Conservation (phyloP, 208 protist species). For the Phytomonas sp. region DNA sequence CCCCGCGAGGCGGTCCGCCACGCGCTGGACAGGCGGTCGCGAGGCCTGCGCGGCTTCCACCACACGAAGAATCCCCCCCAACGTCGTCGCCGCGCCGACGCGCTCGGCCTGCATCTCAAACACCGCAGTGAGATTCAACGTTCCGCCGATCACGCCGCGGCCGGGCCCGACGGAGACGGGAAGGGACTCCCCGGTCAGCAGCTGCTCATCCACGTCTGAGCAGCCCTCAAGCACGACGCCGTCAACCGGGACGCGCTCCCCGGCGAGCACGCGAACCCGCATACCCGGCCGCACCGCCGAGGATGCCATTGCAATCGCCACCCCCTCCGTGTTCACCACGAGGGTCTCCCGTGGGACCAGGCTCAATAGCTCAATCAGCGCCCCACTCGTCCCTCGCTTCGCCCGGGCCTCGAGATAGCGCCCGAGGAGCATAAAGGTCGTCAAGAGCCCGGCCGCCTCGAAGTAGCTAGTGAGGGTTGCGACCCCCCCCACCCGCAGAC, state of each 20-base stretch:
- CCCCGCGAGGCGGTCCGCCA: conserved; percentile 84
- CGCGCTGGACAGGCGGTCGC: conserved; percentile 92
- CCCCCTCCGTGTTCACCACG: conserved; percentile 20
- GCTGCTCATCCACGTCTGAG: conserved; percentile 90
- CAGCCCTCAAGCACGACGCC: conserved; percentile 73
- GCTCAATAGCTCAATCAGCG: conserved; percentile 81
- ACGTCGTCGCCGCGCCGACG: conserved; percentile 80
- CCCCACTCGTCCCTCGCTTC: conserved; percentile 87
- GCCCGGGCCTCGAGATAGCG: conserved; percentile 92
- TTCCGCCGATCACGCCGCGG: conserved; percentile 62
- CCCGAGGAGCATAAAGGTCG: conserved; percentile 94
- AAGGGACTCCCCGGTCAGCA: conserved; percentile 93
- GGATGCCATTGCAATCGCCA: background rate
- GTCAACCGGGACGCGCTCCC: conserved; percentile 90
- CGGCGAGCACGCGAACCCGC: conserved; percentile 82
- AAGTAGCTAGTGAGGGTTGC: conserved; percentile 78
- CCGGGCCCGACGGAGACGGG: conserved; percentile 51
- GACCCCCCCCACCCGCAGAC: conserved; percentile 22
- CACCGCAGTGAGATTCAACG: conserved; percentile 59
- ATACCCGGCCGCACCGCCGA: conserved; percentile 28
- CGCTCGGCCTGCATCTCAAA: conserved; percentile 53
- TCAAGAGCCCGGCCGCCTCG: conserved; percentile 92
- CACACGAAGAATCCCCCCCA: conserved; percentile 93
- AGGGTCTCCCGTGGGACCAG: conserved; percentile 56
- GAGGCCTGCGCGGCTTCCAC: conserved; percentile 94